Evolutionary conservation across 768 basidiomycete species (phyloP).

Genomic region (Termitomyces sp.): DNA sequence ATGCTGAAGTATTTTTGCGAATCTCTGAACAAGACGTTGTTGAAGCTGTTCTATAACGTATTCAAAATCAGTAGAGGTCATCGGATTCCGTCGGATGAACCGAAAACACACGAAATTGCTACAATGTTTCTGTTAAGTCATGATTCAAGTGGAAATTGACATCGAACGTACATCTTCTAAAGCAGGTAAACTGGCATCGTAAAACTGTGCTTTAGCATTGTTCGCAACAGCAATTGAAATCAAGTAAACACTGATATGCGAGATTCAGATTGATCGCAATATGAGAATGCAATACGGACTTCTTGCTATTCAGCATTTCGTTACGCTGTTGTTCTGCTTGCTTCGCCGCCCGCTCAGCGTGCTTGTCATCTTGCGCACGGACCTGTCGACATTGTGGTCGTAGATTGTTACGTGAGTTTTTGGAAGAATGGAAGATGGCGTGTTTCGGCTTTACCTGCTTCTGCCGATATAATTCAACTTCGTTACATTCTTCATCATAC

Average conservation of each 20-base stretch:
- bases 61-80: not conserved
- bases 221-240: slow-evolving; percentile 72
- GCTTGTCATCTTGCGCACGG: slow-evolving; percentile 68
- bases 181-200: slow-evolving; percentile 60
- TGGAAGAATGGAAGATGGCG: slow-evolving; percentile 1
- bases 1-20: slow-evolving; percentile 51
- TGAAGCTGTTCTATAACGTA: slow-evolving; percentile 63
- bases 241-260: slow-evolving; percentile 53
- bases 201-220: slow-evolving; percentile 65
- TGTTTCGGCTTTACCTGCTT: slow-evolving; percentile 56
- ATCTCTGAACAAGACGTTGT: slow-evolving; percentile 52
- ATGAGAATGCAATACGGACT: slow-evolving; percentile 39
- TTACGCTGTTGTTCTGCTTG: slow-evolving; percentile 73
- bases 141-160: not conserved
- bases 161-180: slow-evolving; percentile 63
- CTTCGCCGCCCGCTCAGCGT: slow-evolving; percentile 68
- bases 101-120: slow-evolving; percentile 64
- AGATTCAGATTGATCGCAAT: not conserved
- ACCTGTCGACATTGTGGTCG: slow-evolving; percentile 35
- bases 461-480: slow-evolving; percentile 70
- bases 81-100: not conserved
- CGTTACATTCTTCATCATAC: slow-evolving; percentile 79
- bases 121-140: slow-evolving; percentile 13
- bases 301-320: slow-evolving; percentile 81
- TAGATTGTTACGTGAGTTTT: too few relatives aligned